These are phyloP conservation scores for Cynanchum wilfordii DNA, from an alignment of 257 asterid genomes.

Conservation along the genomic window DNA sequence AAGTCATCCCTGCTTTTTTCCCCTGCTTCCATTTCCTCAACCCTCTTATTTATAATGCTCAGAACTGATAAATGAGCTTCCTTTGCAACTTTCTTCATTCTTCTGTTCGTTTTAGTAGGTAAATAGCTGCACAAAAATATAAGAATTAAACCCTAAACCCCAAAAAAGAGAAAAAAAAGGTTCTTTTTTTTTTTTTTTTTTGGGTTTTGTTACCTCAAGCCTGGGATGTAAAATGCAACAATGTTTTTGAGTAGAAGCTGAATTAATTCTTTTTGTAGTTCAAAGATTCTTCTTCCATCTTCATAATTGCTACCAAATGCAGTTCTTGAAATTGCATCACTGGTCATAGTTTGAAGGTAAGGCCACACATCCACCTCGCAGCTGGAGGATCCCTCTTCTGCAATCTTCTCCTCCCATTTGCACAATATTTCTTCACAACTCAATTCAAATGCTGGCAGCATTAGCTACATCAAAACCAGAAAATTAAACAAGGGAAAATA, in stretches of 20 bases:
- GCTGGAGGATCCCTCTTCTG: conserved; percentile 9
- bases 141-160: no score
- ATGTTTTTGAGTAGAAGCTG: conserved; percentile 8
- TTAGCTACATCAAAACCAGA: conserved; percentile 15
- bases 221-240: conserved; percentile 22
- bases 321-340: conserved; percentile 41
- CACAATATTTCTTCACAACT: conserved; percentile 36
- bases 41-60: conserved; percentile 9
- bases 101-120: conserved; percentile 15
- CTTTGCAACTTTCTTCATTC: conserved; percentile 13
- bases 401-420: conserved; percentile 33
- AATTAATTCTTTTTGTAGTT: conserved; percentile 26
- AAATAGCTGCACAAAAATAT: background rate
- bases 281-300: conserved; percentile 38
- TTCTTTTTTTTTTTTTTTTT: no score
- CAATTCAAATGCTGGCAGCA: conserved; percentile 38
- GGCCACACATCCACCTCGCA: conserved; percentile 38
- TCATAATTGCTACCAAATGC: conserved; percentile 42
- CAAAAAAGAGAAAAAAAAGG: no score
- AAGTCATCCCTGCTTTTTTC: conserved; percentile 19
- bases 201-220: conserved; percentile 22
- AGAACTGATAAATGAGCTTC: conserved; percentile 10
- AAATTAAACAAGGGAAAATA: no score
- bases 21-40: conserved; percentile 13
- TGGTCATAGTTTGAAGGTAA: conserved; percentile 26